Base-by-base conservation (phyloP, 306 rosid species). In the Rubus parviflorus region DNA sequence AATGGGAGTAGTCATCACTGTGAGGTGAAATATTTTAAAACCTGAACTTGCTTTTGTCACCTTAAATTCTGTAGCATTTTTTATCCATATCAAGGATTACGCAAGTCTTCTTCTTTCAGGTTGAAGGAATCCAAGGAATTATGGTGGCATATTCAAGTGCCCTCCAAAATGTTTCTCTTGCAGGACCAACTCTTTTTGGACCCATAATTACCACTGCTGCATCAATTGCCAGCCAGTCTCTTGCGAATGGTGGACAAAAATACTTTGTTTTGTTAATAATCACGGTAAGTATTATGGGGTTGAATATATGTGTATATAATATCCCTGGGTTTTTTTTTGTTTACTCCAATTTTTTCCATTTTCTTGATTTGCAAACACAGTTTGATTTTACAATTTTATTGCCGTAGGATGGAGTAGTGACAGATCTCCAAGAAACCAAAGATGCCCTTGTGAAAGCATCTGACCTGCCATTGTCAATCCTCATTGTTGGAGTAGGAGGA, bases 131-230 rank as follows among this genome's bases (percentile, higher is more conserved):
- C 83, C 98, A 87, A 85, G 99, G 99, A 76, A 96, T 96, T 81
- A 93, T 93, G 98, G 85, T 80, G 88, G 98, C 99, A 67, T 96
- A 96, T 85, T 72, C 90, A 46, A 91, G 99, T 87, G 99, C 99
- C 71, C 90, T 96, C 78, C 91, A 82, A 77, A 96, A 96, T 49
- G 99, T 96, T 77, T 96, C 99, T 79, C 98, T 96, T 79, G 99
- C 98, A 30, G 99, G 99, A 80, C 99, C 99, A 47, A 96, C 99
- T 25, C 99, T 96, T 85, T 96, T 96, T 85, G 99, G 99, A 82
- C 99, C 94, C 60, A 92, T 96, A 78, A 91, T 96, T 74, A 91
- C 81, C 81, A 85, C 88, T 77, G 99, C 99, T 77, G 97, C 98
- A 35, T 53, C 83, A 64, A 96, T 91, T 86, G 98, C 99, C 80